phyloP scores from a whole-genome alignment of 1,284 basidiomycete species.

The Pisolithus thermaeus region DNA sequence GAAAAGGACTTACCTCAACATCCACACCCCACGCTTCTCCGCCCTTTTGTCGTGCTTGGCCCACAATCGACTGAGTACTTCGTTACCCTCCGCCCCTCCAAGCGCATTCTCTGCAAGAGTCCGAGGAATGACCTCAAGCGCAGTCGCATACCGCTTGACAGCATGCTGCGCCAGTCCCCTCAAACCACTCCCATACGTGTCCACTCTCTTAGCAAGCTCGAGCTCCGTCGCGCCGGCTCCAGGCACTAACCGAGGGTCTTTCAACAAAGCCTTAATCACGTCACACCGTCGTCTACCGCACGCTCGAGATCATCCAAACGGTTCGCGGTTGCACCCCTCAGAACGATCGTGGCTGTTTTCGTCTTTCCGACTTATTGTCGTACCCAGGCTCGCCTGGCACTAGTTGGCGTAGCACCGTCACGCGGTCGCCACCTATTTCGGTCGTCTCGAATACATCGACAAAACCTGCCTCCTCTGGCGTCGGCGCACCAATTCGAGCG shows the following conservation, averaged over 20 bases:
- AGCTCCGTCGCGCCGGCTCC: slow-evolving; percentile 95
- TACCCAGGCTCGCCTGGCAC: slow-evolving; percentile 53
- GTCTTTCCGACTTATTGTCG: slow-evolving; percentile 59
- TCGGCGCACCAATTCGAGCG: slow-evolving; percentile 92
- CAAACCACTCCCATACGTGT: slow-evolving; percentile 83
- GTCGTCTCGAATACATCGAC: slow-evolving; percentile 93
- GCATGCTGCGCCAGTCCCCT: slow-evolving; percentile 93
- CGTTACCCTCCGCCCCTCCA: slow-evolving; percentile 88
- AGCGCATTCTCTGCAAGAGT: slow-evolving; percentile 94
- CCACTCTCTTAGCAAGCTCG: slow-evolving; percentile 81
- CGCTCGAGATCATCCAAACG: slow-evolving; percentile 94
- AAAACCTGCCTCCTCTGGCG: slow-evolving; percentile 92
- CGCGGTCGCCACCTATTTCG: slow-evolving; percentile 97
- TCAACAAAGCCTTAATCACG: slow-evolving; percentile 90
- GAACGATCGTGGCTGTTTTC: slow-evolving; percentile 88
- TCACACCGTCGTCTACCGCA: slow-evolving; percentile 95
- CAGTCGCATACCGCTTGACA: slow-evolving; percentile 85
- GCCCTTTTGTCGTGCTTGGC: slow-evolving; percentile 75
- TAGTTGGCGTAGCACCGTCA: slow-evolving; percentile 94
- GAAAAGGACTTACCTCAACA: slow-evolving; percentile 61
- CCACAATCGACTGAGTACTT: slow-evolving; percentile 84
- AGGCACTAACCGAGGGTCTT: slow-evolving; percentile 87
- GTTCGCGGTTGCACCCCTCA: slow-evolving; percentile 95
- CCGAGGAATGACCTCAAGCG: slow-evolving; percentile 89
- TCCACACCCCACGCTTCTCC: slow-evolving; percentile 86